Evolutionary conservation across 768 basidiomycete species (phyloP).

Genomic region (Tephrocybe sp.): DNA sequence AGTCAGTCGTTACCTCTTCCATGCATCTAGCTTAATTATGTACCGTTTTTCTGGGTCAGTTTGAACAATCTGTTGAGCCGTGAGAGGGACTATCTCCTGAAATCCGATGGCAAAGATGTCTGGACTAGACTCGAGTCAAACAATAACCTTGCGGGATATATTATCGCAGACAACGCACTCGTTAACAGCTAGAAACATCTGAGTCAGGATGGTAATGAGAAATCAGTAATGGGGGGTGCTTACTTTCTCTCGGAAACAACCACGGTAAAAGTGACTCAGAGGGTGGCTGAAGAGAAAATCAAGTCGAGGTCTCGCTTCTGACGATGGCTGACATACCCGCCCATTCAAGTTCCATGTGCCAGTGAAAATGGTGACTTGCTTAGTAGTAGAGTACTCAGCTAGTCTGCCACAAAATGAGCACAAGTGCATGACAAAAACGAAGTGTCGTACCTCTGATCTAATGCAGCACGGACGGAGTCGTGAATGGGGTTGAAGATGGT

Average conservation of each 20-base stretch:
- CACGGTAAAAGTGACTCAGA: conserved; percentile 85
- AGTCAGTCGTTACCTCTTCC: background rate
- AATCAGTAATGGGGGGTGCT: conserved; percentile 27
- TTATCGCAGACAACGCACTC: conserved; percentile 42
- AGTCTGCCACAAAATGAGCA: conserved; percentile 41
- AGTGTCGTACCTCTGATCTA: conserved; percentile 62
- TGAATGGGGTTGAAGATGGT: conserved; percentile 94
- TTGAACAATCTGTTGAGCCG: conserved; percentile 96
- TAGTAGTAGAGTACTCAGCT: conserved; percentile 81
- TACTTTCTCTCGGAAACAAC: conserved; percentile 85
- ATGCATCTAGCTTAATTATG: conserved; percentile 11
- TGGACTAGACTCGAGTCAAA: conserved; percentile 48
- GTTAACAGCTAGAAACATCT: conserved; percentile 27
- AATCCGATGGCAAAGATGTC: conserved; percentile 92
- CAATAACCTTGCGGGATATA: background rate
- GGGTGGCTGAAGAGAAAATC: conserved; percentile 47
- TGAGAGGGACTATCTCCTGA: conserved; percentile 97
- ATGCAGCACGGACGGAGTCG: conserved; percentile 73
- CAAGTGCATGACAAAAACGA: background rate
- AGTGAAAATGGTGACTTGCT: conserved; percentile 71
- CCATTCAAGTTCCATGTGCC: conserved; percentile 99
- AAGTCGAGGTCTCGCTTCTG: background rate
- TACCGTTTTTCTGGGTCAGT: conserved; percentile 92
- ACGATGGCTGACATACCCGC: conserved; percentile 46
- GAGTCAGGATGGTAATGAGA: background rate